Percentiles rank a stretch among this genome's conserved stretches.
Evolutionary conservation across 1,284 basidiomycete genomes (phyloP).

Genomic region (Leccinum solheimii): DNA sequence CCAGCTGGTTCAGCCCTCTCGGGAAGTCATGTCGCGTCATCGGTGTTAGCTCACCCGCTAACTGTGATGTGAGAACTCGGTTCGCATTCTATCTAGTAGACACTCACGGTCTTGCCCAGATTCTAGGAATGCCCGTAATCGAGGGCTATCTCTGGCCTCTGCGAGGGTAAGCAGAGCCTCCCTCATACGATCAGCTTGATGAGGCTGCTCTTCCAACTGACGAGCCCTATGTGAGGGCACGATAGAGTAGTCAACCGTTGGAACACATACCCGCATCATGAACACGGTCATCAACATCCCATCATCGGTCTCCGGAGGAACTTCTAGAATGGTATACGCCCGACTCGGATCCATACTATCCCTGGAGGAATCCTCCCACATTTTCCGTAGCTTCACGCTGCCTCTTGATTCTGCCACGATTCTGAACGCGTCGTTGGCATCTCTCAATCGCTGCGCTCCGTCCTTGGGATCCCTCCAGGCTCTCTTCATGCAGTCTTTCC

Average conservation of each 20-base stretch:
- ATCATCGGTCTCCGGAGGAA: slow-evolving; percentile 72
- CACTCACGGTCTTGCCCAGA: slow-evolving; percentile 73
- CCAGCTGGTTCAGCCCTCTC: slow-evolving; percentile 87
- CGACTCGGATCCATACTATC: slow-evolving; percentile 66
- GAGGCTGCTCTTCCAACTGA: slow-evolving; percentile 71
- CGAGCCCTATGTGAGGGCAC: slow-evolving; percentile 10
- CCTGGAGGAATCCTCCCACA: slow-evolving; percentile 56
- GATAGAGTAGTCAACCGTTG: not conserved
- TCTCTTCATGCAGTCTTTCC: slow-evolving; percentile 59
- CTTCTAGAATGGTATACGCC: slow-evolving; percentile 74
- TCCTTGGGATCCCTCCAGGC: slow-evolving; percentile 57
- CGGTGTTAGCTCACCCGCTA: slow-evolving; percentile 62
- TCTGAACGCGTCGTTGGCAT: slow-evolving; percentile 64
- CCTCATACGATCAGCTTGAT: slow-evolving; percentile 61
- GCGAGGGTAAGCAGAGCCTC: slow-evolving; percentile 69
- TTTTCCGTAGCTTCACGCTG: slow-evolving; percentile 47
- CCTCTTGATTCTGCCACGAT: slow-evolving; percentile 62
- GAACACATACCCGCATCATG: slow-evolving; percentile 63
- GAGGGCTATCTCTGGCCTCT: slow-evolving; percentile 71
- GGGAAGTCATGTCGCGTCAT: slow-evolving; percentile 67
- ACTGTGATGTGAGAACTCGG: slow-evolving; percentile 8
- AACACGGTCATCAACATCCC: slow-evolving; percentile 73
- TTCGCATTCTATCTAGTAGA: slow-evolving; percentile 2
- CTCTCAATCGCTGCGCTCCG: slow-evolving; percentile 45
- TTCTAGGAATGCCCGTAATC: slow-evolving; percentile 63